Conservation (phyloP, 805 yeast genomes). For the Saturnispora quitensis region DNA sequence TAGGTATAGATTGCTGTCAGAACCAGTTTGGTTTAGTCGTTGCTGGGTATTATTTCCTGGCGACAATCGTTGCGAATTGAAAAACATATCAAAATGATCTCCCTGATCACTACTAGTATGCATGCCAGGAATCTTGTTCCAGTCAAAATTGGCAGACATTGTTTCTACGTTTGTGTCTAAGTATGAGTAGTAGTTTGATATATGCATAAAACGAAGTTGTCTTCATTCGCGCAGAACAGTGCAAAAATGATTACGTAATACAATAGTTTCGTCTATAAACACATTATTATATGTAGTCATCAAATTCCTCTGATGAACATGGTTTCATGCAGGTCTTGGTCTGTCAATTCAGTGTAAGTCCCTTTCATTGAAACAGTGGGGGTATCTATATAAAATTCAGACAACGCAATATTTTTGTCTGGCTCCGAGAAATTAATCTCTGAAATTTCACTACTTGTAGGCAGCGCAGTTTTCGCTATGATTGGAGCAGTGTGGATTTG, state of each 20-base stretch:
- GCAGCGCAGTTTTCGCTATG: not conserved
- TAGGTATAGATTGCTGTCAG: not conserved
- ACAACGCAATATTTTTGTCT: not conserved
- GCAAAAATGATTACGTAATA: not conserved
- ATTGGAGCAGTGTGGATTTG: not conserved
- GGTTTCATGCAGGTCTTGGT: not conserved
- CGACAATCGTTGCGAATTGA: not conserved
- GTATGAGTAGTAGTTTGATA: not conserved
- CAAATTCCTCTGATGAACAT: not conserved
- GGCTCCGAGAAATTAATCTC: not conserved
- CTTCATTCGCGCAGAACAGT: not conserved
- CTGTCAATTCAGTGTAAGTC: not conserved
- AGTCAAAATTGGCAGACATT: conserved; percentile 16
- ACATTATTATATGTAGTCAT: not conserved
- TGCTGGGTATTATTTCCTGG: not conserved
- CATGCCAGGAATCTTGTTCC: conserved; percentile 20
- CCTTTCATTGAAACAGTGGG: not conserved
- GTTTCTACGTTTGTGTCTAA: not conserved
- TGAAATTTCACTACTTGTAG: not conserved
- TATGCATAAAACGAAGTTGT: not conserved
- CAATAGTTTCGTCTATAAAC: not conserved
- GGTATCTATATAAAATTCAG: not conserved
- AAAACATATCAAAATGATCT: not conserved
- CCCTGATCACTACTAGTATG: not conserved
- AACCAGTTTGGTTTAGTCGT: not conserved